Percentiles rank a stretch among this genome's conserved stretches.
phyloP scores from a whole-genome alignment of 345 rosid species.

The Brassica incana region DNA sequence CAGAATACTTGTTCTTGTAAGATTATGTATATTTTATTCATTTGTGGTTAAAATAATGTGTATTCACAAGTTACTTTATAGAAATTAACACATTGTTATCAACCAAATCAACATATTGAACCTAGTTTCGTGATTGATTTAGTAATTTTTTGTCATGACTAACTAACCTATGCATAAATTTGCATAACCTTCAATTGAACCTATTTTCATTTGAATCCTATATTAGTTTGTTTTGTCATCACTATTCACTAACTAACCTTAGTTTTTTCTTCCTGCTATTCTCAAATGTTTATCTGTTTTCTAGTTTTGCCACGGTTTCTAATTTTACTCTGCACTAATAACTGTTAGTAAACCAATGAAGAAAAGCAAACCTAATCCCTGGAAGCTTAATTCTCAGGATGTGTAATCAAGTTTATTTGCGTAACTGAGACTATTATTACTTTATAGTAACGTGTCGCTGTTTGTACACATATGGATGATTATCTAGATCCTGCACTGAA shows the following conservation, averaged over 20 bases:
- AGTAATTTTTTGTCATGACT: neutral
- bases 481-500: slow-evolving; percentile 56
- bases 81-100: neutral
- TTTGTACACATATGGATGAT: slow-evolving; percentile 41
- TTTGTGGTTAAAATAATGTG: neutral
- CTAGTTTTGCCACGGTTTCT: neutral
- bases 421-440: neutral
- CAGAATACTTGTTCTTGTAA: slow-evolving; percentile 10
- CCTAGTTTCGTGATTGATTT: neutral
- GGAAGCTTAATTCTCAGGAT: neutral
- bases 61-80: neutral
- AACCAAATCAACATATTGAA: neutral
- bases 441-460: neutral
- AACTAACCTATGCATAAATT: neutral
- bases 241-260: neutral
- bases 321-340: neutral
- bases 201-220: neutral
- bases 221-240: neutral
- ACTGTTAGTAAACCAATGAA: neutral
- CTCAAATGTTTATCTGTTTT: neutral
- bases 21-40: neutral
- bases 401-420: neutral
- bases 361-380: neutral
- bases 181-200: neutral
- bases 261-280: neutral